These are phyloP conservation scores for Gorgonomyces haynaldii DNA, from an alignment of 192 early-diverging fungal species.

Conservation along the genomic window DNA sequence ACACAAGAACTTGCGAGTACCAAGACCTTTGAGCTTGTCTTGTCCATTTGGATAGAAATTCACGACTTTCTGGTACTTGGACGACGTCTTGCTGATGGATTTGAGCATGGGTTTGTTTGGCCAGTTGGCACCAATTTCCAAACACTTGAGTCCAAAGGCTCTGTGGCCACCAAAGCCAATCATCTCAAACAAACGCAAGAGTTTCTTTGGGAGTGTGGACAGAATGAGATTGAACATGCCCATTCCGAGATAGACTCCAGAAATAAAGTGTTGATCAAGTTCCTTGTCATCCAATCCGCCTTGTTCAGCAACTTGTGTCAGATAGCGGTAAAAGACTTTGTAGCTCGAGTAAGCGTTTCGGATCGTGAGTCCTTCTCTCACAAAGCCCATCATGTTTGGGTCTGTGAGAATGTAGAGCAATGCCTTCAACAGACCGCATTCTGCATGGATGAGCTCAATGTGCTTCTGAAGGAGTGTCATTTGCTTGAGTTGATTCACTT, in stretches of 20 bases:
- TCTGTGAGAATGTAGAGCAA: conserved; percentile 63
- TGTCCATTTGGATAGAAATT: conserved; percentile 3
- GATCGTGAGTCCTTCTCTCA: conserved; percentile 69
- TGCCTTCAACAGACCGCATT: conserved; percentile 60
- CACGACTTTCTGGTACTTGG: conserved; percentile 6
- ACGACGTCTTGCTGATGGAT: neutral
- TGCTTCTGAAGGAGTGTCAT: conserved; percentile 53
- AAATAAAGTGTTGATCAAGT: conserved; percentile 72
- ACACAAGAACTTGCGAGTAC: conserved; percentile 58
- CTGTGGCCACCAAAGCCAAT: conserved; percentile 75
- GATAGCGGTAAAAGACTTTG: conserved; percentile 22
- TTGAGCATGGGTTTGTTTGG: neutral
- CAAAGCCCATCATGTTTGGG: conserved; percentile 58
- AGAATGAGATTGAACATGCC: conserved; percentile 70
- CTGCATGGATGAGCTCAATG: conserved; percentile 75
- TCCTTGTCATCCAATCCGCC: conserved; percentile 27
- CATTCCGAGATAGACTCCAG: conserved; percentile 65
- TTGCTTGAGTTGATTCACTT: conserved; percentile 28
- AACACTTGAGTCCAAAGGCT: conserved; percentile 56
- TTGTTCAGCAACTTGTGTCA: conserved; percentile 16
- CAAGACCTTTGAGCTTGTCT: conserved; percentile 9
- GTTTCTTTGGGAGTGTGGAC: conserved; percentile 57
- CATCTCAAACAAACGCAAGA: conserved; percentile 67
- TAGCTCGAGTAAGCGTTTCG: conserved; percentile 57
- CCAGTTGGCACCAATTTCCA: conserved; percentile 66